Conservation (phyloP, 805 yeast genomes). For the Metschnikowia proteae region DNA sequence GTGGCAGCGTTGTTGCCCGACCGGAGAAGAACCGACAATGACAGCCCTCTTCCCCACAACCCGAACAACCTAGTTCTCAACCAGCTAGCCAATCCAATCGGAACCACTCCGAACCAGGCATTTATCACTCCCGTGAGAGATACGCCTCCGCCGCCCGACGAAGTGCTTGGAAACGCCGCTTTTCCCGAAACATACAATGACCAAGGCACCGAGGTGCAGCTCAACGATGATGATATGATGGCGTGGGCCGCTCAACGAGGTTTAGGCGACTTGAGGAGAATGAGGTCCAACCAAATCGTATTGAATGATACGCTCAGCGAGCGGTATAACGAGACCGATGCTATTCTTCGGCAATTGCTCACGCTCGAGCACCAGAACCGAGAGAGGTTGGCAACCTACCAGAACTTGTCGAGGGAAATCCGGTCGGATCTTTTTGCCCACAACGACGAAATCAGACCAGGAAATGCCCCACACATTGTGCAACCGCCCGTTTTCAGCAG, state of each 20-base stretch:
- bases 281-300: slow-evolving; percentile 5
- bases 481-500: slow-evolving; percentile 38
- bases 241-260: slow-evolving; percentile 28
- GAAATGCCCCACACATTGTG: slow-evolving; percentile 39
- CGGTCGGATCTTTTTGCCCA: slow-evolving; percentile 7
- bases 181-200: slow-evolving; percentile 3
- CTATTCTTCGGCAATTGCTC: slow-evolving; percentile 16
- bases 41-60: not conserved
- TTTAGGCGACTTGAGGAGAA: slow-evolving; percentile 22
- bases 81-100: not conserved
- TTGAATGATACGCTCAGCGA: slow-evolving; percentile 5
- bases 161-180: slow-evolving; percentile 12
- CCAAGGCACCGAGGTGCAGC: not conserved
- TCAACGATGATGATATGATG: slow-evolving; percentile 16
- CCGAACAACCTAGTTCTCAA: not conserved
- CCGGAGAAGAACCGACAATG: slow-evolving; percentile 1
- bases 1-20: slow-evolving; percentile 6
- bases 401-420: slow-evolving; percentile 11
- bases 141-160: slow-evolving; percentile 12
- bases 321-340: slow-evolving; percentile 13
- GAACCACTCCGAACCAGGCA: not conserved
- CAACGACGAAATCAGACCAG: slow-evolving; percentile 16
- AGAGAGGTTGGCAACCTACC: slow-evolving; percentile 12
- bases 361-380: slow-evolving; percentile 15
- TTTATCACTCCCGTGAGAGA: slow-evolving; percentile 4